Evolutionary conservation across 768 basidiomycete genomes (phyloP).

Genomic region (Lepiota subincarnata): DNA sequence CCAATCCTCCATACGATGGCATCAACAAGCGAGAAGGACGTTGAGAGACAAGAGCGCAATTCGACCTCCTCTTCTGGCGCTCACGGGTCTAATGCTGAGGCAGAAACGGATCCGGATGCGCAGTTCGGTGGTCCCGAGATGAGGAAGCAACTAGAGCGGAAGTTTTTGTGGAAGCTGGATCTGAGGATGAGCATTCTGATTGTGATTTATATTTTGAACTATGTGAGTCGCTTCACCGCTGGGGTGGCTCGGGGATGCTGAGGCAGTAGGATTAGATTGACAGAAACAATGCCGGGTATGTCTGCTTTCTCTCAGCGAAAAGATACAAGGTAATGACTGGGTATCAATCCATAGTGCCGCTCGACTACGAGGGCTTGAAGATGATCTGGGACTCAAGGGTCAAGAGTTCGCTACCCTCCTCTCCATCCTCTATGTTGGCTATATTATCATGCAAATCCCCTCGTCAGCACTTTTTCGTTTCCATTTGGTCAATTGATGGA

Average conservation of each 20-base stretch:
- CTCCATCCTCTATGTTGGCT: conserved; percentile 68
- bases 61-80: conserved; percentile 1
- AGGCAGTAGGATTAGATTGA: conserved; percentile 46
- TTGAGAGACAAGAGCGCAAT: conserved; percentile 3
- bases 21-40: conserved; percentile 1
- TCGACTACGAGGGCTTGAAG: conserved; percentile 66
- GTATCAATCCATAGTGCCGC: conserved; percentile 48
- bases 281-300: conserved; percentile 69
- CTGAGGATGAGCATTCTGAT: conserved; percentile 51
- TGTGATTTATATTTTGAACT: conserved; percentile 49
- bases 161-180: conserved; percentile 53
- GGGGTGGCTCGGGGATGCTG: conserved; percentile 6
- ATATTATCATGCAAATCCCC: conserved; percentile 77
- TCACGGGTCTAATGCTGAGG: neutral
- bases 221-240: conserved; percentile 24
- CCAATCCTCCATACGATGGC: neutral
- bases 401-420: conserved; percentile 66
- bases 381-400: conserved; percentile 57
- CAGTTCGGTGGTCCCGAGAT: conserved; percentile 47
- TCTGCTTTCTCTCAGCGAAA: conserved; percentile 11
- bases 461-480: conserved; percentile 45
- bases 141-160: conserved; percentile 45
- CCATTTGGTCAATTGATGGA: neutral
- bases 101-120: conserved; percentile 26
- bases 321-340: neutral